Evolutionary conservation across 495 filamentous ascomycete species (phyloP), one percentile per base, ranked within the genome.

Genomic region (Corynascus novoguineensis): DNA sequence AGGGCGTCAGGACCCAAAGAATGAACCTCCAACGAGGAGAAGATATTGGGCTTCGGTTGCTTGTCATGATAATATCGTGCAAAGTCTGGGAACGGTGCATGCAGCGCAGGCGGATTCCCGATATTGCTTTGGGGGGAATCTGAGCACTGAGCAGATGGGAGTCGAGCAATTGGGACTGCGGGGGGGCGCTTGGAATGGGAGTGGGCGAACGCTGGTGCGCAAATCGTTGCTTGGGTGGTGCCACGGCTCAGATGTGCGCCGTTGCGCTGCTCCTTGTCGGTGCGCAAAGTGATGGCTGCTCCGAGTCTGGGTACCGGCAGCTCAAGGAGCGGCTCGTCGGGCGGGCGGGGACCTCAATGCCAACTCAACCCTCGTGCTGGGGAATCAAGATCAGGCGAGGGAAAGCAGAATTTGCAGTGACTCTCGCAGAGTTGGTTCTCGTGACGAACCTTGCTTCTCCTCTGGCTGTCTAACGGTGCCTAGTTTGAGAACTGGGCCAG

Each of bases 21-120:
- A 75, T 64, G 61, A 77, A 74, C 68, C 78, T 82, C 79, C 78
- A 75, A 64, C 72, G 69, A 71, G 77, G 78, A 78, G 76, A 80
- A 68, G 67, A 70, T 69, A 77, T 68, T 62, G 72, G 72, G 57
- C 70, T 71, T 70, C 69, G 74, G 71, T 76, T 74, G 75, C 73
- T 73, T 70, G 73, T 80, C 78, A 81, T 81, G 79, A 81, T 81
- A 80, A 65, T 73, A 63, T 70, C 60, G 60, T 67, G 60, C 55
- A 58, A 57, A 64, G 53, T 54, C 55, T 52, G 60, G 56, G 62
- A 58, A 64, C 68, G 53, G 65, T 65, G 60, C 62, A 62, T 63
- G 67, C 61, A 70, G 68, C 70, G 62, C 73, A 71, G 64, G 63
- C 65, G 68, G 69, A 64, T 64, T 71, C 69, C 64, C 60, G 59